Percentiles rank a stretch among this genome's conserved stretches.
Evolutionary conservation across 2,329 filamentous ascomycete species (phyloP).

Genomic region (Cordyceps pruinosa): DNA sequence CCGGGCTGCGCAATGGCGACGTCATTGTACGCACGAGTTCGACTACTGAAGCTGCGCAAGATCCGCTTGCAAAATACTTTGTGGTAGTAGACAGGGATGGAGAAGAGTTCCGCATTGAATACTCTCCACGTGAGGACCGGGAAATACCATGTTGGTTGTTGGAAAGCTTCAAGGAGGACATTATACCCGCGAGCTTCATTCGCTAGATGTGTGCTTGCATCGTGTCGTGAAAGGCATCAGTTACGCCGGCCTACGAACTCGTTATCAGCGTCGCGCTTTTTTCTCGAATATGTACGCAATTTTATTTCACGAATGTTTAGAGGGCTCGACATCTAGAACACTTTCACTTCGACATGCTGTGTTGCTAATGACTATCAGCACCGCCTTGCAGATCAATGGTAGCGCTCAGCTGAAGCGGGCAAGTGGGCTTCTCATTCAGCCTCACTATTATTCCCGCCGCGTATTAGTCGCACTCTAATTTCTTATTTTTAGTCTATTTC

Average conservation of each 20-base stretch:
- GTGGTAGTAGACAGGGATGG: constrained; percentile 3
- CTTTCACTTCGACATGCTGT: too few relatives aligned
- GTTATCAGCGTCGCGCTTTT: neutral
- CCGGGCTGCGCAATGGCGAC: constrained; percentile 10
- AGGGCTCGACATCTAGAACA: too few relatives aligned
- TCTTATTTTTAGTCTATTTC: neutral
- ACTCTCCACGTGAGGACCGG: neutral
- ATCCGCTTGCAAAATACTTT: constrained; percentile 1
- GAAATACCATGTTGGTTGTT: constrained; percentile 9
- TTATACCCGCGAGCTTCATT: constrained; percentile 9
- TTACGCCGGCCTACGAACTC: too few relatives aligned
- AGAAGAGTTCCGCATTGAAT: neutral
- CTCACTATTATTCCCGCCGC: neutral
- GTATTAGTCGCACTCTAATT: neutral
- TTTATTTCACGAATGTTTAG: neutral
- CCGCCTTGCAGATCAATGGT: neutral
- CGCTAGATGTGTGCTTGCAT: neutral
- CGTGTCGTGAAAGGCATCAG: too few relatives aligned
- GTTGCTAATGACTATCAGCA: too few relatives aligned
- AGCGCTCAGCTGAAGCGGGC: neutral
- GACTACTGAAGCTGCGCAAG: neutral
- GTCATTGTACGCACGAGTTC: neutral
- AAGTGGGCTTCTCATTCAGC: constrained; percentile 3
- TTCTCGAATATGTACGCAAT: too few relatives aligned
- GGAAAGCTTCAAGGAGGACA: constrained; percentile 13